Base-by-base conservation (phyloP, 2,329 filamentous ascomycete species). In the Phaeomoniella chlamydospora region DNA sequence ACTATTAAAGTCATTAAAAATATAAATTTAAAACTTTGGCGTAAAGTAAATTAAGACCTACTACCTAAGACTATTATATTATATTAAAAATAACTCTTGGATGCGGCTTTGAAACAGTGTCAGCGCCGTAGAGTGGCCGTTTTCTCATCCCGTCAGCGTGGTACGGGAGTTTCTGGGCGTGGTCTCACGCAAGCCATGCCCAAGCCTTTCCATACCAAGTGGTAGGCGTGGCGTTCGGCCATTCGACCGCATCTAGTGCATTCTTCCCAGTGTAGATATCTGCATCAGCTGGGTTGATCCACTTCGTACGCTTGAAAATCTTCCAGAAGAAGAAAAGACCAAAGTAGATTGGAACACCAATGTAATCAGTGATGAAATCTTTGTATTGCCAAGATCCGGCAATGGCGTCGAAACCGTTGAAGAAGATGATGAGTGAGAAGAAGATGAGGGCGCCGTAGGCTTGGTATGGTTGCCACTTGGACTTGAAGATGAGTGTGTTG, bases 361-460 rank as follows among this genome's bases (percentile, higher is more conserved):
- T 64, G 45, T 80, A 78, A 43, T 64, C 73, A 40, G 70, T 75
- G 33, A 80, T 70, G 45, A 80, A 79, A 46, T 68, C 64, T 18
- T 34, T 13, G 32, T 34, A 34, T 13, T 34, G 14, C 32, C 32
- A 34, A 15, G n/a, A 12, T 16, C 32, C 32, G 4, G 32, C 32
- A 18, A 34, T 34, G 9, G 11, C 6, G 16, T 34, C 32, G 16
- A 34, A 34, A 6, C 76, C 75, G 44, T 79, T 75, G 0, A 77
- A 64, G 1, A 79, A 59, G 3, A 80, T 67, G 6, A 80, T 77
- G 29, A 78, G 57, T 0, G 69, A 41, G 11, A 79, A 62, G 4
- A 65, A 68, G 13, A 72, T 47, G 49, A 70, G 66, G 0, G 75
- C 74, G 0, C 75, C 74, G 39, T 61, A 68, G 0, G 76, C 76